phyloP scores from a whole-genome alignment of 2,329 filamentous ascomycete species.

The Aaosphaeria pasadenensis region DNA sequence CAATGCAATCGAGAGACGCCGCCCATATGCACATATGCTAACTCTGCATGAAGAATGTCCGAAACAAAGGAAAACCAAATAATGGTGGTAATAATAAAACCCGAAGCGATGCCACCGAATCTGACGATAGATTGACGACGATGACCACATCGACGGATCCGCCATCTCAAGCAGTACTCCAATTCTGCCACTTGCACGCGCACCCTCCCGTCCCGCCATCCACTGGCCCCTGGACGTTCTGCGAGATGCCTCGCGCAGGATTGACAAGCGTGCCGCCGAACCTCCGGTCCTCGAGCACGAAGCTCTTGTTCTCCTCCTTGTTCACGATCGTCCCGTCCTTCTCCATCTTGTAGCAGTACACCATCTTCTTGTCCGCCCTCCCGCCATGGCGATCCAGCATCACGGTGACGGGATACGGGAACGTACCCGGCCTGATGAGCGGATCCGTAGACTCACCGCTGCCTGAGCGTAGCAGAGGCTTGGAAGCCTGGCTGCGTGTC shows the following conservation, averaged over 20 bases:
- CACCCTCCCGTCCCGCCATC: conserved; percentile 62
- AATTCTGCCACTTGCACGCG: conserved; percentile 60
- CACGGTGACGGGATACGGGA: conserved; percentile 61
- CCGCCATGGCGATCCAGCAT: conserved; percentile 61
- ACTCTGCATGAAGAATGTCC: too few relatives aligned
- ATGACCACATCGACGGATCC: background rate
- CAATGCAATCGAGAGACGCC: too few relatives aligned
- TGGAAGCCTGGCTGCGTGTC: conserved; percentile 48
- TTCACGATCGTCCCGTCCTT: conserved; percentile 42
- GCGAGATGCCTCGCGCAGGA: conserved; percentile 46
- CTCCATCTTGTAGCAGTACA: conserved; percentile 60
- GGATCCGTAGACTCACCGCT: conserved; percentile 34
- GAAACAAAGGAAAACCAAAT: too few relatives aligned
- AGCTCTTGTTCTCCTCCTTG: conserved; percentile 37
- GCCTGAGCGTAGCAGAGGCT: conserved; percentile 26
- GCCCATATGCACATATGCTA: too few relatives aligned
- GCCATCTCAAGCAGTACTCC: conserved; percentile 17
- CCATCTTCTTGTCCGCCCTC: conserved; percentile 50
- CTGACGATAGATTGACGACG: too few relatives aligned
- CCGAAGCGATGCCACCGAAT: too few relatives aligned
- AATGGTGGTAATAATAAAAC: too few relatives aligned
- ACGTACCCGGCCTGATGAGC: conserved; percentile 52
- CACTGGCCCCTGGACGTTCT: conserved; percentile 43
- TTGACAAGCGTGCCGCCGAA: conserved; percentile 53
- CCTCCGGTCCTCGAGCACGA: conserved; percentile 52